Base-by-base conservation (phyloP, 805 yeast genomes). In the Torulaspora microellipsoides region DNA sequence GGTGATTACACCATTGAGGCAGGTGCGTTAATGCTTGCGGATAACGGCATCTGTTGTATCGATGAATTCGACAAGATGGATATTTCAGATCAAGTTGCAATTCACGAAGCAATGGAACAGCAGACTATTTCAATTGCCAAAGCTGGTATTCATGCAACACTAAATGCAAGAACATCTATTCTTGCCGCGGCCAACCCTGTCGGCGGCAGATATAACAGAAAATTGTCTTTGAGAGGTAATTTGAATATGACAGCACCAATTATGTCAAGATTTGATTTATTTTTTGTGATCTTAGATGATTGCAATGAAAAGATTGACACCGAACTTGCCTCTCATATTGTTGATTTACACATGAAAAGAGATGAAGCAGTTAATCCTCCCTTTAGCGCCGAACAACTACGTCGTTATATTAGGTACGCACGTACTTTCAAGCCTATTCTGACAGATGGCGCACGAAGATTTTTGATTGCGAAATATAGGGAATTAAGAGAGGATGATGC, bases 21-120 rank as follows among this genome's bases (percentile, higher is more conserved):
- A 2, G 99, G 99, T 63, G 99, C 99, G 2, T 72, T 93, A 45
- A 93, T 93, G 97, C 73, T 93, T 52, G 98, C 99, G 1, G 99
- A 93, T 68, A 93, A 91, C 61, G 99, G 99, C 49, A 86, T 93
- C 48, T 93, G 99, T 75, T 95, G 96, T 57, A 93, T 93, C 65
- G 99, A 93, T 65, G 99, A 93, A 70, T 93, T 93, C 57, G 99
- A 93, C 64, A 93, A 93, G 71, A 93, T 93, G 99, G 97, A 91
- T 65, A 66, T 90, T 34, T 68, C 81, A 1, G 98, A 93, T 67
- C 98, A 93, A 68, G 98, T 93, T 43, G 98, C 98, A 3, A 91
- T 93, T 70, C 99, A 93, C 69, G 99, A 93, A 70, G 99, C 98
- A 17, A 93, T 93, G 99, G 99, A 93, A 75, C 99, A 93, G 69